Evolutionary conservation across 2,329 filamentous ascomycete species (phyloP).

Genomic region (Paecilomyces sp.): DNA sequence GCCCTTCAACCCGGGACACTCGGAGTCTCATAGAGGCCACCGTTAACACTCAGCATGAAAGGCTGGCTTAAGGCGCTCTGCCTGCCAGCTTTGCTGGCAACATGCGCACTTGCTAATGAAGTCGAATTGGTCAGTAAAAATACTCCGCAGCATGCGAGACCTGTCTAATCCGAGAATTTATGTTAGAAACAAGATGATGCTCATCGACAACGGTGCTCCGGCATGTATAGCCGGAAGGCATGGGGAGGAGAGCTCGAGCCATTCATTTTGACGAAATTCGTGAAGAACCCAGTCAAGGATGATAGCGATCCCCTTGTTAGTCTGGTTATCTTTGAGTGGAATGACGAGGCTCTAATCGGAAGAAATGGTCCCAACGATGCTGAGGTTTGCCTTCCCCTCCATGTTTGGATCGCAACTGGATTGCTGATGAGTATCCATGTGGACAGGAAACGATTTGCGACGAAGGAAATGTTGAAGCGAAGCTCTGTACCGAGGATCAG

Average conservation of each 20-base stretch:
- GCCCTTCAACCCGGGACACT: neutral
- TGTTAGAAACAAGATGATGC: conserved; percentile 65
- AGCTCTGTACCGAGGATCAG: conserved; percentile 68
- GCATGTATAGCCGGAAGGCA: conserved; percentile 86
- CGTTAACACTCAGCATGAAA: conserved; percentile 26
- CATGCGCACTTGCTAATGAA: conserved; percentile 36
- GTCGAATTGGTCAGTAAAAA: conserved; percentile 33
- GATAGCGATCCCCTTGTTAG: conserved; percentile 69
- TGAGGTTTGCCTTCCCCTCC: conserved; percentile 39
- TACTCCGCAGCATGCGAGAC: neutral
- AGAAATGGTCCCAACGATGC: conserved; percentile 51
- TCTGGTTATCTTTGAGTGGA: conserved; percentile 90
- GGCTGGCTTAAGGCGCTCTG: conserved; percentile 30
- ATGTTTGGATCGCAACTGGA: neutral
- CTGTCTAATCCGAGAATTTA: neutral
- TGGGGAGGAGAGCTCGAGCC: conserved; percentile 88
- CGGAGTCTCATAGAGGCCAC: conserved; percentile 2
- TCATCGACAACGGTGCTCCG: conserved; percentile 75
- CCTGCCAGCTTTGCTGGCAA: conserved; percentile 30
- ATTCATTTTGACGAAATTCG: conserved; percentile 79
- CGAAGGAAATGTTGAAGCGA: conserved; percentile 58
- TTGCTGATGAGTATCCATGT: conserved; percentile 24
- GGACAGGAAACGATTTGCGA: conserved; percentile 70
- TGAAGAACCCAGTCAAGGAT: conserved; percentile 51
- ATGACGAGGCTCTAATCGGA: conserved; percentile 72